phyloP scores from a whole-genome alignment of 2,329 filamentous ascomycete genomes.

The Macroventuria anomochaeta region DNA sequence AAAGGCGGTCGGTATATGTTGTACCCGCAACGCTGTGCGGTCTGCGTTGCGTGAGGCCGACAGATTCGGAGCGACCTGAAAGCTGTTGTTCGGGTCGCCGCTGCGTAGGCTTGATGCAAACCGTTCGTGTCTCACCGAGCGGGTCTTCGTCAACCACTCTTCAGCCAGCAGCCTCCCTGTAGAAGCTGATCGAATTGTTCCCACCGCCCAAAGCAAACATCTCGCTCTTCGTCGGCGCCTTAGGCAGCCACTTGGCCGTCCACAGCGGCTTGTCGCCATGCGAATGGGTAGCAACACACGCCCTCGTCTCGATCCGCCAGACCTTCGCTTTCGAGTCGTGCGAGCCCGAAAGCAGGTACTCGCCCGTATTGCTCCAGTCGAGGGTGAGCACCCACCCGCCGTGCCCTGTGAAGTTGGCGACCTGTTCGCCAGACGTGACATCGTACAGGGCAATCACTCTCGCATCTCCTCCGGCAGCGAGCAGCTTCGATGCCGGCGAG shows the following conservation, averaged over 20 bases:
- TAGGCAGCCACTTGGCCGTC: slow-evolving; percentile 50
- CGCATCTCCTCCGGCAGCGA: slow-evolving; percentile 90
- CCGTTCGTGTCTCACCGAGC: too few relatives aligned
- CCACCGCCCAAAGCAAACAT: slow-evolving; percentile 52
- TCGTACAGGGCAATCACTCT: slow-evolving; percentile 91
- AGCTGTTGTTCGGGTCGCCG: too few relatives aligned
- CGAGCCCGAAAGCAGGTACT: slow-evolving; percentile 86
- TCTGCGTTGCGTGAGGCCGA: too few relatives aligned
- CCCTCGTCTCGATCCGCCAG: slow-evolving; percentile 84
- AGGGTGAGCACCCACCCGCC: slow-evolving; percentile 87
- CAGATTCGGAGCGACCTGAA: too few relatives aligned
- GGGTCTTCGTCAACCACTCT: neutral
- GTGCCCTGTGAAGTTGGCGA: slow-evolving; percentile 81
- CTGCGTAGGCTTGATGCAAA: too few relatives aligned
- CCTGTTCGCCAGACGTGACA: slow-evolving; percentile 87
- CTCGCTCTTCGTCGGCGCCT: slow-evolving; percentile 44
- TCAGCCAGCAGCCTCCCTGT: slow-evolving; percentile 50
- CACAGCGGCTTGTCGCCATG: slow-evolving; percentile 69
- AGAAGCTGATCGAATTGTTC: slow-evolving; percentile 47
- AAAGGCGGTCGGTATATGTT: too few relatives aligned
- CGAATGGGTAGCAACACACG: slow-evolving; percentile 90
- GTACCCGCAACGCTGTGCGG: too few relatives aligned
- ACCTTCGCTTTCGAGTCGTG: slow-evolving; percentile 96
- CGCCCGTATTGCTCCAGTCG: slow-evolving; percentile 92
- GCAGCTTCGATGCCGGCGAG: slow-evolving; percentile 80